Evolutionary conservation across 176 grass and related monocot species (phyloP), one percentile per base, ranked within the genome.

Genomic region (Tillandsia fasciculata): DNA sequence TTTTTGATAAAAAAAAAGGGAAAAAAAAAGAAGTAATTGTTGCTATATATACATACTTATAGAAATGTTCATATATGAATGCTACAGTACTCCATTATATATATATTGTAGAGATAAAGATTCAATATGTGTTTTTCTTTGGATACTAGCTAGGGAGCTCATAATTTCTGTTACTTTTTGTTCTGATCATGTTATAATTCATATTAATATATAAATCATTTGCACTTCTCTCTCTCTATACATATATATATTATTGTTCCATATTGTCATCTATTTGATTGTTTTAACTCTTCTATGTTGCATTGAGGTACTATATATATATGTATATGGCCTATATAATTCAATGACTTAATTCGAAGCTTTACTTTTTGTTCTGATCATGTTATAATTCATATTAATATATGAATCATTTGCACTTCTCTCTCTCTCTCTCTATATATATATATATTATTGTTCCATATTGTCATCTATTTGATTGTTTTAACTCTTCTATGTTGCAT

Each of bases 91-190:
- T 42, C 33, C 33, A 42, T 42, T 42, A 42, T 42, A 42, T 42
- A 42, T 42, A 42, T 42, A 42, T 42, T 57, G 53, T 57, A 57
- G 53, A 12, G 33, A 42, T 42, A 42, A 42, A 57, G 4, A 17
- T 57, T 57, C 13, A 57, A 57, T 57, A 57, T n/a, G 53, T 57
- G n/a, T 57, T 20, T 61, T 23, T 61, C 56, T 61, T 61, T 61
- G 56, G 56, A 61, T 61, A 18, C 56, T 20, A 23, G 56, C 56
- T 20, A 23, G 56, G 56, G 8, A 61, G 10, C 15, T 61, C 22
- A 61, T 61, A 15, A 61, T 22, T 2, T 5, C 8, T 61, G 3
- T 23, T 7, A 61, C 22, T 61, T 58, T 18, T 4, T 23, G 15
- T 15, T 59, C 8, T 59, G 33, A 42, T 3, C 33, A 42, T 42